Evolutionary conservation across 352 stramenopile genomes (phyloP), one percentile per base, ranked within the genome.

Genomic region (Peronospora tabacina): DNA sequence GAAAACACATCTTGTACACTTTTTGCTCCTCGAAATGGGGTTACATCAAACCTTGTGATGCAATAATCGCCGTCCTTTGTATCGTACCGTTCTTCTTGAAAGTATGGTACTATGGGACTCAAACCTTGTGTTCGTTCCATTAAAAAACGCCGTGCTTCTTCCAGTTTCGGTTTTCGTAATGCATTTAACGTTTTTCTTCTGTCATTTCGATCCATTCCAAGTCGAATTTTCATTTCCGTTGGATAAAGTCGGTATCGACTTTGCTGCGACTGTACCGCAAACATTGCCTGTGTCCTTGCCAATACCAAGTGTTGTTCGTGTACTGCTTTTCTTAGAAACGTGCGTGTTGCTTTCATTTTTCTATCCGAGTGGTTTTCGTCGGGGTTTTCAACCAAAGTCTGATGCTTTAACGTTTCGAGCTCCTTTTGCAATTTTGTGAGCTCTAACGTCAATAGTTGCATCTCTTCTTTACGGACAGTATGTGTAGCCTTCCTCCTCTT

Each of bases 41-140:
- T 59, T 13, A 84, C 61, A 47, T 74, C 69, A 42, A 82, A 82
- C n/a, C 71, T 68, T 7, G 64, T 47, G 32, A 72, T 67, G 42
- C 70, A 84, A 33, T 59, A 77, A 49, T 84, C 71, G 12, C 73
- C 71, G 7, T 57, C 49, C 3, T 54, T 17, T 0, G 69, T 81
- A 42, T 76, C 65, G 34, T 81, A 87, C 5, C 63, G 53, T 46
- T 75, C 63, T 41, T 71, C 58, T 22, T 75, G 55, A 43, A 61
- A 65, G 33, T 62, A 77, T 12, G 61, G 50, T 0, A 49, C 19
- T 11, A 53, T 61, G 0, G 47, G 61, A 12, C 60, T 58, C 17
- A 80, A 19, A 1, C 58, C 49, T 0, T 19, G 40, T 4, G 41
- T 63, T 19, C 65, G 60, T 41, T 78, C 61, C 9, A 61, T 35